Percentiles rank a stretch among this genome's conserved stretches.
These are phyloP conservation scores for Candida ulmi DNA, from an alignment of 805 yeast genomes.

Conservation along the genomic window DNA sequence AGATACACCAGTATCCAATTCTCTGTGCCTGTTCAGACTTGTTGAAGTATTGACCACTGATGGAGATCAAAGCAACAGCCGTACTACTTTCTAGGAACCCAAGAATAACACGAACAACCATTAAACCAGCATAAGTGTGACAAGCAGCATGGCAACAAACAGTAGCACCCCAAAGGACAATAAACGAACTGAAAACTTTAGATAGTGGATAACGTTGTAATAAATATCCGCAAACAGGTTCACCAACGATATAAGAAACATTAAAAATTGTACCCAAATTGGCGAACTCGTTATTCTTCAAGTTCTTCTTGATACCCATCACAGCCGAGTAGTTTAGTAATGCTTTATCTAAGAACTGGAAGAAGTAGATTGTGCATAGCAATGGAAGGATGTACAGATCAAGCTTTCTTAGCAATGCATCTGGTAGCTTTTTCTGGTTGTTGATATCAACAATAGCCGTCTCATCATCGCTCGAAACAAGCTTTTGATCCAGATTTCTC, in stretches of 20 bases:
- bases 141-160: constrained; percentile 45
- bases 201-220: constrained; percentile 50
- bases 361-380: constrained; percentile 43
- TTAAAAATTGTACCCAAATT: constrained; percentile 47
- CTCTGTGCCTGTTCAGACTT: constrained; percentile 45
- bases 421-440: not conserved
- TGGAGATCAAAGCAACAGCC: constrained; percentile 47
- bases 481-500: not conserved
- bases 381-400: constrained; percentile 20
- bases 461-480: not conserved
- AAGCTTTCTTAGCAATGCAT: constrained; percentile 8
- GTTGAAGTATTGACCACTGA: constrained; percentile 55
- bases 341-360: constrained; percentile 52
- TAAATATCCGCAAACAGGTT: constrained; percentile 37
- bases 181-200: constrained; percentile 38
- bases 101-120: constrained; percentile 44
- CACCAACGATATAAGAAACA: constrained; percentile 45
- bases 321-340: constrained; percentile 55
- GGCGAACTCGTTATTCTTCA: constrained; percentile 41
- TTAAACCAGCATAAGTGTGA: constrained; percentile 42
- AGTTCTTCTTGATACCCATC: constrained; percentile 51
- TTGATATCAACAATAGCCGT: not conserved
- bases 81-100: constrained; percentile 51
- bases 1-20: constrained; percentile 49
- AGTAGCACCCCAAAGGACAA: constrained; percentile 46